These are phyloP conservation scores for Hypoxylon sp. DNA, from an alignment of 2,329 filamentous ascomycete species.

Conservation along the genomic window DNA sequence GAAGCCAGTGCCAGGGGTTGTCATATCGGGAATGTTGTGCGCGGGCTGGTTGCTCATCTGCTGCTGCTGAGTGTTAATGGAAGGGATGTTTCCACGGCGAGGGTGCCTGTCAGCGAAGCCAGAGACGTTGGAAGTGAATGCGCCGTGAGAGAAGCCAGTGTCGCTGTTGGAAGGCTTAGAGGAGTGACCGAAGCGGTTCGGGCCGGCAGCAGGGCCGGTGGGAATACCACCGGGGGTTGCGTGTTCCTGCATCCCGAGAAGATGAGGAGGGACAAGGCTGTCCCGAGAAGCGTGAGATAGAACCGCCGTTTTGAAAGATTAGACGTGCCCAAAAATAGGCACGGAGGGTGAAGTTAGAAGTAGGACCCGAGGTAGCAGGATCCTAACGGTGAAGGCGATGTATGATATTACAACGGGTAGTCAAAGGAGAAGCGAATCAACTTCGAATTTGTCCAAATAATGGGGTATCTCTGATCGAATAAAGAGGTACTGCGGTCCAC, in stretches of 20 bases:
- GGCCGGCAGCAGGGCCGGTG: constrained; percentile 62
- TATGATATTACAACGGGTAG: constrained; percentile 45
- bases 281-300: constrained; percentile 80
- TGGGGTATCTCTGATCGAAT: constrained; percentile 40
- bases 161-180: constrained; percentile 85
- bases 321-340: constrained; percentile 59
- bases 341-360: constrained; percentile 47
- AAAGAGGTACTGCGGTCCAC: constrained; percentile 35
- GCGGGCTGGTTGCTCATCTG: constrained; percentile 47
- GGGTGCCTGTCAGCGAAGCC: constrained; percentile 89
- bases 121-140: constrained; percentile 85
- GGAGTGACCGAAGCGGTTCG: constrained; percentile 72
- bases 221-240: constrained; percentile 69
- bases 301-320: constrained; percentile 80
- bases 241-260: constrained; percentile 91
- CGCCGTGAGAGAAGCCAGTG: constrained; percentile 91
- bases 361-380: constrained; percentile 39
- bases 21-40: constrained; percentile 73
- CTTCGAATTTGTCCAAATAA: constrained; percentile 41
- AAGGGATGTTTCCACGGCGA: constrained; percentile 84
- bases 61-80: constrained; percentile 86
- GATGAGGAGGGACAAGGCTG: constrained; percentile 85
- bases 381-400: constrained; percentile 37
- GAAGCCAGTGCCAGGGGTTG: constrained; percentile 85
- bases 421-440: constrained; percentile 39